phyloP scores from a whole-genome alignment of 768 basidiomycete species.

The Termitomyces sp. region DNA sequence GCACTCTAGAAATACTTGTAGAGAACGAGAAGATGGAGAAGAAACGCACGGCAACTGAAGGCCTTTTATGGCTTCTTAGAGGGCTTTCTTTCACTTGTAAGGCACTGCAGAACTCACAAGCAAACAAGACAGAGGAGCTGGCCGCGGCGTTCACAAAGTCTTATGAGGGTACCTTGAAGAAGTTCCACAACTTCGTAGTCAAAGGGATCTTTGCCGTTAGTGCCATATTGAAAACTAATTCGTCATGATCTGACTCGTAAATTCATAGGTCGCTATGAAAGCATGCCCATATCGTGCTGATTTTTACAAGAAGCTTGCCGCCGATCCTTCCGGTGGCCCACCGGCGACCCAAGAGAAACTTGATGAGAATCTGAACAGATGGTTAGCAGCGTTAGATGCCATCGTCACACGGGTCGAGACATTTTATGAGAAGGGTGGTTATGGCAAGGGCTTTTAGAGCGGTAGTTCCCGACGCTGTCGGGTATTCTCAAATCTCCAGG shows the following conservation, averaged over 20 bases:
- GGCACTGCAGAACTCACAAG: slow-evolving; percentile 70
- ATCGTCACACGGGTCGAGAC: slow-evolving; percentile 52
- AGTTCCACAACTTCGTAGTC: slow-evolving; percentile 79
- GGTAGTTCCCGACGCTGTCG: neutral
- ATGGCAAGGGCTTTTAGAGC: slow-evolving; percentile 46
- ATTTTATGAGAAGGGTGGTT: slow-evolving; percentile 59
- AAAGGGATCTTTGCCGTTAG: slow-evolving; percentile 54
- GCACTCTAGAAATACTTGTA: slow-evolving; percentile 82
- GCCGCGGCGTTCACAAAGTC: slow-evolving; percentile 70
- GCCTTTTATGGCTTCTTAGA: slow-evolving; percentile 90
- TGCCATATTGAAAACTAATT: slow-evolving; percentile 18
- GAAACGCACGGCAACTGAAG: slow-evolving; percentile 86
- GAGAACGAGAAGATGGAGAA: slow-evolving; percentile 83
- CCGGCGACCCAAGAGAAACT: slow-evolving; percentile 46
- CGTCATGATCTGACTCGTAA: neutral
- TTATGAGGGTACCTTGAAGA: slow-evolving; percentile 80
- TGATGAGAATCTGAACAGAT: slow-evolving; percentile 53
- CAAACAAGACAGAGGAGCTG: slow-evolving; percentile 62
- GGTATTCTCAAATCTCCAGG: neutral
- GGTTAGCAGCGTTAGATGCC: slow-evolving; percentile 59
- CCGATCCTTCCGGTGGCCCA: slow-evolving; percentile 51
- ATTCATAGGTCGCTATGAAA: slow-evolving; percentile 53
- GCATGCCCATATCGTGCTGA: slow-evolving; percentile 63
- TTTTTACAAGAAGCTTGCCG: slow-evolving; percentile 66
- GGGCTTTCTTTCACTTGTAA: slow-evolving; percentile 88